phyloP scores from a whole-genome alignment of 2,329 filamentous ascomycete species.

The Sclerotinia borealis region DNA sequence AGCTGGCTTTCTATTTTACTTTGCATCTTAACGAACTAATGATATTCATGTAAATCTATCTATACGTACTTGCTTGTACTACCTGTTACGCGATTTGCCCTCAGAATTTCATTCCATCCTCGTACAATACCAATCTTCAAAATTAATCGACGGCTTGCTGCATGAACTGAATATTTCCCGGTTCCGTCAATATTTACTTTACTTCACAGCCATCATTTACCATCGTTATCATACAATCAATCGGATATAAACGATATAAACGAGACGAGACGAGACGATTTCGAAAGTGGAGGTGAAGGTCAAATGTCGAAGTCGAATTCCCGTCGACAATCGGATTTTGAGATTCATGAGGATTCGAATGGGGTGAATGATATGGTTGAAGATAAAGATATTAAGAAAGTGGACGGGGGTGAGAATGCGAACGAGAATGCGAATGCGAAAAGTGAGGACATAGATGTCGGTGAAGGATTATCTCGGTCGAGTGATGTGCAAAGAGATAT shows the following conservation, averaged over 20 bases:
- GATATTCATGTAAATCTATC: not conserved
- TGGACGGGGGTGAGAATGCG: slow-evolving; percentile 23
- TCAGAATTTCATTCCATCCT: not conserved
- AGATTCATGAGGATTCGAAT: slow-evolving; percentile 30
- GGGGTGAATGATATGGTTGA: slow-evolving; percentile 21
- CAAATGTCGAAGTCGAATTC: slow-evolving; percentile 24
- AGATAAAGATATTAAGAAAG: slow-evolving; percentile 9
- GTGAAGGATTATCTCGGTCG: slow-evolving; percentile 5
- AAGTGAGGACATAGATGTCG: not conserved
- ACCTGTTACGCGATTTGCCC: no score
- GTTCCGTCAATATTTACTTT: slow-evolving; percentile 22
- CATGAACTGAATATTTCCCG: slow-evolving; percentile 20
- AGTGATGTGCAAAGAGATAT: not conserved
- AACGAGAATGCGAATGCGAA: slow-evolving; percentile 21
- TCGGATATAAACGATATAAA: no score
- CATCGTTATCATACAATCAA: not conserved
- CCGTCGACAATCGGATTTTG: slow-evolving; percentile 20
- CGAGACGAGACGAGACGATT: not conserved
- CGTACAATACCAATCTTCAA: slow-evolving; percentile 8
- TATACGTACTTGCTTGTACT: no score
- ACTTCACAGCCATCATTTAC: no score
- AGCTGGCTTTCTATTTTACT: not conserved
- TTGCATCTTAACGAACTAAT: not conserved
- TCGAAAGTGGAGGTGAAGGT: not conserved
- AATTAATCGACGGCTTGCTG: slow-evolving; percentile 21